Conservation (phyloP, 208 protist genomes). For the Chromosphaera perkinsii region DNA sequence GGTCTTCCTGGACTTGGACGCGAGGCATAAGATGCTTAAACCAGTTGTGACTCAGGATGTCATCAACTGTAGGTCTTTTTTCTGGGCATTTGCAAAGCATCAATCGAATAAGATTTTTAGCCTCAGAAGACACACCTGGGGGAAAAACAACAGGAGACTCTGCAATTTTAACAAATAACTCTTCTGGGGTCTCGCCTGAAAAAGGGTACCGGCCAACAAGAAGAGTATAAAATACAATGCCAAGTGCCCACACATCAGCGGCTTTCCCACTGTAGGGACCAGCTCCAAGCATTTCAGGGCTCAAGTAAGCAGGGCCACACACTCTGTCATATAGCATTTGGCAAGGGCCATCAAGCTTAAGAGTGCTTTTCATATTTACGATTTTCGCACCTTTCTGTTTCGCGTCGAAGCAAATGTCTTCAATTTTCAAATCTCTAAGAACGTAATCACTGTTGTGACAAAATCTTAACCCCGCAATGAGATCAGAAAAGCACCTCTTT, state of each 20-base stretch:
- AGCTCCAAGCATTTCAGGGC: slow-evolving; percentile 48
- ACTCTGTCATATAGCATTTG: no score
- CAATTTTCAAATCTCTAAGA: no score
- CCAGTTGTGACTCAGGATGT: neutral
- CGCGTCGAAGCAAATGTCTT: no score
- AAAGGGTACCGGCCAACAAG: neutral
- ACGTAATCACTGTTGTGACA: no score
- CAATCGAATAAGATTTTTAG: neutral
- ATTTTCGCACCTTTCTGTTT: no score
- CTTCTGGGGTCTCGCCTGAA: neutral
- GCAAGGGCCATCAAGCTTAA: no score
- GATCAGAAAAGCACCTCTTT: no score
- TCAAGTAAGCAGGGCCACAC: slow-evolving; percentile 5
- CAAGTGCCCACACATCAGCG: slow-evolving; percentile 58
- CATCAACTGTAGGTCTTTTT: neutral
- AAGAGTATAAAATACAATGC: slow-evolving; percentile 37
- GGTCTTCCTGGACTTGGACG: no score
- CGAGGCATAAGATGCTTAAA: no score
- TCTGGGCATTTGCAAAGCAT: neutral
- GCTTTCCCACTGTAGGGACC: slow-evolving; percentile 45
- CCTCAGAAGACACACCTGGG: neutral
- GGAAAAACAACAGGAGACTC: no score
- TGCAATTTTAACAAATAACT: neutral
- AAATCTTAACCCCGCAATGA: no score
- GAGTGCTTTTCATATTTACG: no score